Evolutionary conservation across 306 rosid genomes (phyloP).

Genomic region (Vicia villosa): DNA sequence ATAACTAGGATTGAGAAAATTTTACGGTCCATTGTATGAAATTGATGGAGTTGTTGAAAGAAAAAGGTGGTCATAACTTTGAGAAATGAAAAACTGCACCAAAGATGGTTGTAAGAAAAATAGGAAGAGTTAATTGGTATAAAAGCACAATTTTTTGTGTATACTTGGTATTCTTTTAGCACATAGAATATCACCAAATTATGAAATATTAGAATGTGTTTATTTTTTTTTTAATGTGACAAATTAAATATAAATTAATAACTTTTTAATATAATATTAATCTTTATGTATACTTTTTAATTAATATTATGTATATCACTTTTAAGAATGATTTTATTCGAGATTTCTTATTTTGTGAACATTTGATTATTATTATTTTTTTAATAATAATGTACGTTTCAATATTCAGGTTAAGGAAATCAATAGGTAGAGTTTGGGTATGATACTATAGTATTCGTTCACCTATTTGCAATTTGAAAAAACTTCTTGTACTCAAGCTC

Average conservation of each 20-base stretch:
- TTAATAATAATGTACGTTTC: too few relatives aligned
- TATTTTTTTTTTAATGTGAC: neutral
- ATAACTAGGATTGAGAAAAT: conserved; percentile 45
- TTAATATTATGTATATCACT: too few relatives aligned
- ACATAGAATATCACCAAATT: neutral
- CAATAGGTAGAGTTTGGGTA: too few relatives aligned
- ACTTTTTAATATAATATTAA: neutral
- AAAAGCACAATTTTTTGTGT: neutral
- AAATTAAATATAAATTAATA: neutral
- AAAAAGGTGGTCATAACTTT: conserved; percentile 28
- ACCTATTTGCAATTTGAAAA: too few relatives aligned
- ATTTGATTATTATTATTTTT: too few relatives aligned
- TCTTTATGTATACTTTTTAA: neutral
- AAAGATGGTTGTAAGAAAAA: neutral
- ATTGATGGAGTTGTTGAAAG: conserved; percentile 29
- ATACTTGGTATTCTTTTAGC: neutral
- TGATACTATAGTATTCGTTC: too few relatives aligned
- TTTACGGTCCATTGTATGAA: conserved; percentile 46
- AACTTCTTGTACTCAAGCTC: too few relatives aligned
- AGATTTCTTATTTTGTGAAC: too few relatives aligned
- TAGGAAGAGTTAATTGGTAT: neutral
- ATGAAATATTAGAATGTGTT: too few relatives aligned
- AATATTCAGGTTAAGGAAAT: too few relatives aligned
- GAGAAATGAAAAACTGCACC: neutral
- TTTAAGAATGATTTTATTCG: too few relatives aligned